Evolutionary conservation across 352 stramenopile genomes (phyloP), one percentile per base, ranked within the genome.

Genomic region (Saprolegnia diclina): DNA sequence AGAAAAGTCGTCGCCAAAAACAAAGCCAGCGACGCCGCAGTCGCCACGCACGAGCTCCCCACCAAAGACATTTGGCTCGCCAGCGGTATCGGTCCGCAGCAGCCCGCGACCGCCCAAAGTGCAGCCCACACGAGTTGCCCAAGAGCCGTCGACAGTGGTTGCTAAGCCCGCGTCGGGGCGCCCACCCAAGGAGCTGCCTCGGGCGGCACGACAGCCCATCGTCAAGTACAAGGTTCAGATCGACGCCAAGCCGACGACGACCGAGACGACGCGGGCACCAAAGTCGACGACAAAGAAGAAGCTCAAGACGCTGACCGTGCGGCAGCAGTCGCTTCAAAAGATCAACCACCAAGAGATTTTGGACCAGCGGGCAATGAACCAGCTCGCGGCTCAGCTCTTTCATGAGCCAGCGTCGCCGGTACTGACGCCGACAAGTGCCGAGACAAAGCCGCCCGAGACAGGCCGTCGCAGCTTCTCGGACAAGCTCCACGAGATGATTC

Each of bases 401-500:
- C 45, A 69, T 21, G n/a, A 35, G 22, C 21, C 63, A 4, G 16
- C 62, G 18, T 7, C 40, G 24, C 21, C 62, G n/a, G 14, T 11
- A 5, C 24, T 22, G n/a, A 40, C 26, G 40, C 38, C 22, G 32
- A 55, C 16, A 40, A 35, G 29, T 35, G 5, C 13, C 21, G 42
- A 61, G n/a, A 18, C n/a, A 69, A 37, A 16, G 52, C 13, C 3
- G 52, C 42, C 13, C 13, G 42, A 48, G 13, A 10, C 42, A 3
- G 26, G 42, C 4, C 44, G 63, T 4, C 38, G 62, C 1, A 69
- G 63, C 29, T 69, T 69, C 38, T 69, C 63, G 9, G 63, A 69
- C 63, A 69, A 69, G 37, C 26, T 69, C 4, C 63, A 69, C 40
- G 32, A 69, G 29, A 69, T 69, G 63, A 69, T 69, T 52, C 53